Evolutionary conservation across 225 moss, liverwort and hornwort species (phyloP), one percentile per base, ranked within the genome.

Genomic region (Pseudoscleropodium purum): DNA sequence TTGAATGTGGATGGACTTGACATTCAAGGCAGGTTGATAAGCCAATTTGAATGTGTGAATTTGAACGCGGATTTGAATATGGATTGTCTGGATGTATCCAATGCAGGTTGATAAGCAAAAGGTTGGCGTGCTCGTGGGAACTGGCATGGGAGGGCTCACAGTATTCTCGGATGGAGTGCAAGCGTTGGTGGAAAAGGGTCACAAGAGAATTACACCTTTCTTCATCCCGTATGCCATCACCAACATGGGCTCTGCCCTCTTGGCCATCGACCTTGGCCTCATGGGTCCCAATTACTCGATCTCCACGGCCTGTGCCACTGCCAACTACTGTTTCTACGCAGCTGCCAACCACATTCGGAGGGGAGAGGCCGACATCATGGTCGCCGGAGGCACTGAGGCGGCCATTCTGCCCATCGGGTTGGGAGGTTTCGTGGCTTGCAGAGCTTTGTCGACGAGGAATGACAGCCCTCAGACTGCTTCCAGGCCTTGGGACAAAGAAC

Each of bases 271-370:
- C 75, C 93, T 98, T 43, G 98, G 98, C 54, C 87, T 98, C 69
- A 98, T 98, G 98, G 98, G 98, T 34, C 98, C 98, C 51, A 98
- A 97, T 68, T 97, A 98, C 91, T 97, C 97, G 43, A 98, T 98
- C 83, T 98, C 98, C 43, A 98, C 98, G 52, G 98, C 98, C 52
- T 98, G 98, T 85, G 98, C 98, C 47, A 98, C 98, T 14, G 95
- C 98, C 73, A 98, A 98, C 90, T 98, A 96, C 88, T 98, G 98
- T 88, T 98, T 98, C 92, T 98, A 98, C 74, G 98, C 98, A 5
- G 98, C 98, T 87, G 98, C 98, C 31, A 98, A 98, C 90, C 98
- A 98, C 88, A 98, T 98, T 85, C 94, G 98, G 60, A 93, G 98
- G 79, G 98, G 98, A 43, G 98, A 98, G 92, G 97, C 97, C 39